Base-by-base conservation (phyloP, 1,284 basidiomycete genomes). In the Heterobasidion irregulare region DNA sequence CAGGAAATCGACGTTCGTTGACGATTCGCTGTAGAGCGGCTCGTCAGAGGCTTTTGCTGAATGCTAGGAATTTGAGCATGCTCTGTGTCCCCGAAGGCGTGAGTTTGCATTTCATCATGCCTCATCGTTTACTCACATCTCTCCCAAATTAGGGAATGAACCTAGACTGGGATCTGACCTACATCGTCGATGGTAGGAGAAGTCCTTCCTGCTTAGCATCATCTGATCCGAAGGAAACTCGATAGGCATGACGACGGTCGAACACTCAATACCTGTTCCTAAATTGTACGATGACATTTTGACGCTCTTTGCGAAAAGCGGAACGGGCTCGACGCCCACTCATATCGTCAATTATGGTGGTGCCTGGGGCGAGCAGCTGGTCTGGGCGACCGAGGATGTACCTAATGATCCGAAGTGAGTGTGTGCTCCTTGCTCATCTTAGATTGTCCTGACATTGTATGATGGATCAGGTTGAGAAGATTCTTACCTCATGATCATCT, bases 271-370 rank as follows among this genome's bases (percentile, higher is more conserved):
- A 18, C 86, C 86, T 4, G 70, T 86, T 5, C 77, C 86, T 0
- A 68, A 69, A 15, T 70, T 89, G 7, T 87, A 83, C 61, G 83
- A 88, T n/a, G 86, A 89, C 59, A 71, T 87, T 51, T 62, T 82
- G 18, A 82, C 71, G 0, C 68, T 89, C 6, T 87, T 74, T 62
- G 79, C 78, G 0, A 52, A 70, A 61, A 87, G 85, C 63, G 86
- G 86, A 3, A 86, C 86, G n/a, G 83, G 80, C 6, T 74, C 77
- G 41, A 87, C 86, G 0, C 86, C 86, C 2, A 88, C 86, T 0
- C 85, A 89, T 61, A 68, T 87, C 33, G 86, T 89, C 16, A 82
- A 86, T 62, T 89, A 88, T 63, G 86, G 85, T 32, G 86, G 86
- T 15, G 73, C 72, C 2, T 77, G 67, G 65, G 86, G 85, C 7